A percentile compares a stretch with the other conserved stretches of the same genome.
Evolutionary conservation across 2,329 filamentous ascomycete genomes (phyloP).

Genomic region (Chlorencoelia australis): DNA sequence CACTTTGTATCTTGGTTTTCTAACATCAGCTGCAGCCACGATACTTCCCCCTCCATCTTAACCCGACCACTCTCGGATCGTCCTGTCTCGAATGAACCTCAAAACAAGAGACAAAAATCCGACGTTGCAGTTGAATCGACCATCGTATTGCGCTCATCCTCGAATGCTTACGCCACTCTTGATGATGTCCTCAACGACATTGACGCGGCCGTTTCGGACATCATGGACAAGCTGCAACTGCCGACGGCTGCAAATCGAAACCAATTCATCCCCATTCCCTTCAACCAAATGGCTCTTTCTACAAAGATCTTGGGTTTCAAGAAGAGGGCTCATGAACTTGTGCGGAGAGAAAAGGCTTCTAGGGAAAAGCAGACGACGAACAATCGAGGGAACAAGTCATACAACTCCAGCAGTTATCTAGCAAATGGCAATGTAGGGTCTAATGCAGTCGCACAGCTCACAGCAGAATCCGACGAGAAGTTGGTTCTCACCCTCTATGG

Average conservation of each 20-base stretch:
- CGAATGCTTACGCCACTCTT: constrained; percentile 46
- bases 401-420: constrained; percentile 7
- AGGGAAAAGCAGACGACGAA: constrained; percentile 31
- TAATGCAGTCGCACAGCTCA: constrained; percentile 21
- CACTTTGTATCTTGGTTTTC: constrained; percentile 8
- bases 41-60: constrained; percentile 44
- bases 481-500: constrained; percentile 69
- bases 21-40: constrained; percentile 36
- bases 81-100: constrained; percentile 39
- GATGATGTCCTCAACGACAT: constrained; percentile 56
- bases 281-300: constrained; percentile 17
- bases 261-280: constrained; percentile 16
- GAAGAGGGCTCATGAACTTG: constrained; percentile 50
- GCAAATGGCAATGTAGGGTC: constrained; percentile 13
- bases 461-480: constrained; percentile 35
- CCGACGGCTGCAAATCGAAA: constrained; percentile 22
- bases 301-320: constrained; percentile 38
- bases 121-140: constrained; percentile 36
- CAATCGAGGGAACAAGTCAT: constrained; percentile 14
- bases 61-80: constrained; percentile 40
- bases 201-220: constrained; percentile 37
- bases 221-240: constrained; percentile 38
- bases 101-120: constrained; percentile 51
- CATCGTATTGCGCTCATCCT: constrained; percentile 23
- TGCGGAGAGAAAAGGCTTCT: constrained; percentile 50